Evolutionary conservation across 2,329 filamentous ascomycete genomes (phyloP).

Genomic region (Phialophora chinensis): DNA sequence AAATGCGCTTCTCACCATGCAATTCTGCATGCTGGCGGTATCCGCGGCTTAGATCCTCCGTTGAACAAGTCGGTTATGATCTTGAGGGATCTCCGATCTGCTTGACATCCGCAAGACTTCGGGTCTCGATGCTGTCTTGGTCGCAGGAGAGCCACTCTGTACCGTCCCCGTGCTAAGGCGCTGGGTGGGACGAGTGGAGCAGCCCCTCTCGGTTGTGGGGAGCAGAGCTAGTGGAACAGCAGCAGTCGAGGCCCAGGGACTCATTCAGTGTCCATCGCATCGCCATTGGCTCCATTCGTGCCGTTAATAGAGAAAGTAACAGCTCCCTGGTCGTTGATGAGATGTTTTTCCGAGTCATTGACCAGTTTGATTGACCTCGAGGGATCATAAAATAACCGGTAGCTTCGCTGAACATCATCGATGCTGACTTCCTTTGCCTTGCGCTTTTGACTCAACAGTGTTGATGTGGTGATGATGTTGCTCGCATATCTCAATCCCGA

Average conservation of each 20-base stretch:
- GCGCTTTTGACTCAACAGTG: slow-evolving; percentile 84
- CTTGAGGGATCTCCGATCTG: background rate
- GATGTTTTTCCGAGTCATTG: slow-evolving; percentile 83
- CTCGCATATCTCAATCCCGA: slow-evolving; percentile 93
- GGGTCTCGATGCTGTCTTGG: background rate
- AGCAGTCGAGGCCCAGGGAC: background rate
- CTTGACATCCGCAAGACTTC: background rate
- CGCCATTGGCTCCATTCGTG: slow-evolving; percentile 53
- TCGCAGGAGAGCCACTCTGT: background rate
- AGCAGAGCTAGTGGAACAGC: background rate
- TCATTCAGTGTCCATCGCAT: slow-evolving; percentile 73
- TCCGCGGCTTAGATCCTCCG: background rate
- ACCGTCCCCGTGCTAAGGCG: background rate
- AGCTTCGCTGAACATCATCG: slow-evolving; percentile 91
- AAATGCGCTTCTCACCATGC: background rate
- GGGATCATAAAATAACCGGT: slow-evolving; percentile 91
- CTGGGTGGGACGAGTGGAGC: background rate
- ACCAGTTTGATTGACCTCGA: slow-evolving; percentile 89
- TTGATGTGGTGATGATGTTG: slow-evolving; percentile 94
- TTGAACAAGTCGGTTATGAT: background rate
- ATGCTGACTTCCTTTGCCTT: slow-evolving; percentile 82
- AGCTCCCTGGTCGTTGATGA: slow-evolving; percentile 84
- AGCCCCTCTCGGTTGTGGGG: background rate
- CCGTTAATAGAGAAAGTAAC: slow-evolving; percentile 69
- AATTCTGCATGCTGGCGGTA: background rate